Conservation (phyloP, 768 basidiomycete species). For the Lactifluus rugatus region DNA sequence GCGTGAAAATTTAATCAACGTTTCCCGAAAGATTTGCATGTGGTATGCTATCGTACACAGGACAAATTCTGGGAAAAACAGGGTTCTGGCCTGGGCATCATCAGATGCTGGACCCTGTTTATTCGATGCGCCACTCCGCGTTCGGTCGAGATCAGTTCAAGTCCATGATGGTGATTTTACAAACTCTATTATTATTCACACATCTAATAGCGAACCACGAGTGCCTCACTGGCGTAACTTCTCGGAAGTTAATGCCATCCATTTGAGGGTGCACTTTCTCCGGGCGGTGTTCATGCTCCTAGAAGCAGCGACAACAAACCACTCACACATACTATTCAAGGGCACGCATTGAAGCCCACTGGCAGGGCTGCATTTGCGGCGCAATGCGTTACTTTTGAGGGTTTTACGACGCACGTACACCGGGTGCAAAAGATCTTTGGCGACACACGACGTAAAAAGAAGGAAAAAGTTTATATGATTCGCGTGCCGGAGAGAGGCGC, state of each 20-base stretch:
- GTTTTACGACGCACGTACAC: background rate
- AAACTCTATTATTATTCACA: background rate
- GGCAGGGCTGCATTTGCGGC: background rate
- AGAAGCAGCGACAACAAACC: background rate
- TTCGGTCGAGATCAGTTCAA: background rate
- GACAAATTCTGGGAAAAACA: slow-evolving; percentile 3
- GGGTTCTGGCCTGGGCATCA: background rate
- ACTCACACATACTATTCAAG: background rate
- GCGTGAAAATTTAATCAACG: background rate
- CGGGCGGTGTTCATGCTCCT: background rate
- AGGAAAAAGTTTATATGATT: background rate
- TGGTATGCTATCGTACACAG: background rate
- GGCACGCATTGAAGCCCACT: background rate
- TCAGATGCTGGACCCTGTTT: slow-evolving; percentile 4
- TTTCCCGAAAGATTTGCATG: background rate
- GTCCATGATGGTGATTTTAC: background rate
- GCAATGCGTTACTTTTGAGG: background rate
- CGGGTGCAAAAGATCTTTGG: background rate
- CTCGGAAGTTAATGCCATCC: background rate
- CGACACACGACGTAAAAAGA: slow-evolving; percentile 2
- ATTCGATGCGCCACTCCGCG: slow-evolving; percentile 5
- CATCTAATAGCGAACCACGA: background rate
- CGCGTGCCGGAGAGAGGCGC: background rate
- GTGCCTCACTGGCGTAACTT: background rate
- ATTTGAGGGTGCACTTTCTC: background rate